Conservation (phyloP, 2,329 filamentous ascomycete species). For the Plectosphaerella plurivora region DNA sequence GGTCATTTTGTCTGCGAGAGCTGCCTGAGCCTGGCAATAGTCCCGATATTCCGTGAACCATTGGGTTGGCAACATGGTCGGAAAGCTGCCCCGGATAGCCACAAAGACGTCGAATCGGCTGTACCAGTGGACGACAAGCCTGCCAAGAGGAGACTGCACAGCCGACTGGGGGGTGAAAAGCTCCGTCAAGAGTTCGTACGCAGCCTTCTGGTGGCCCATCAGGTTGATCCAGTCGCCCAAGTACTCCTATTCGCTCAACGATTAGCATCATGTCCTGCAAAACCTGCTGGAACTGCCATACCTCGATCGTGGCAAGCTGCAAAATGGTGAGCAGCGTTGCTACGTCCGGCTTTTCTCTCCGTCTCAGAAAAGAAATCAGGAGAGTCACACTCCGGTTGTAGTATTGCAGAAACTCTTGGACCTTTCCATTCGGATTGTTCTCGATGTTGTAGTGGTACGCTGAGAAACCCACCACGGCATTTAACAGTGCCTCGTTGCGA, state of each 20-base stretch:
- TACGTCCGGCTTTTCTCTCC: constrained; percentile 65
- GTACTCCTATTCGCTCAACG: constrained; percentile 62
- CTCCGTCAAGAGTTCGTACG: constrained; percentile 72
- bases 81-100: constrained; percentile 75
- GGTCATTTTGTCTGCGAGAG: constrained; percentile 41
- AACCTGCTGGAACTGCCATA: constrained; percentile 33
- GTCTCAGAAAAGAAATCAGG: constrained; percentile 67
- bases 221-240: constrained; percentile 94
- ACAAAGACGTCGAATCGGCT: constrained; percentile 81
- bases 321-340: constrained; percentile 81
- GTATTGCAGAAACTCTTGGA: constrained; percentile 80
- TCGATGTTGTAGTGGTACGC: constrained; percentile 76
- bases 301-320: constrained; percentile 90
- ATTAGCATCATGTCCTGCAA: constrained; percentile 10
- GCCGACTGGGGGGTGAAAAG: constrained; percentile 75
- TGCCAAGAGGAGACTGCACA: constrained; percentile 64
- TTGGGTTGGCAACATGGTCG: constrained; percentile 66
- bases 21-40: constrained; percentile 56
- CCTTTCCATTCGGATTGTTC: constrained; percentile 63
- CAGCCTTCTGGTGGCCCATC: constrained; percentile 87
- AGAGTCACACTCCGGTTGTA: constrained; percentile 84
- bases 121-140: constrained; percentile 84
- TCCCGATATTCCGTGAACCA: constrained; percentile 70
- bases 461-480: constrained; percentile 82
- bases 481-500: constrained; percentile 72